Evolutionary conservation across 2,329 filamentous ascomycete genomes (phyloP).

Genomic region (Exophiala xenobiotica): DNA sequence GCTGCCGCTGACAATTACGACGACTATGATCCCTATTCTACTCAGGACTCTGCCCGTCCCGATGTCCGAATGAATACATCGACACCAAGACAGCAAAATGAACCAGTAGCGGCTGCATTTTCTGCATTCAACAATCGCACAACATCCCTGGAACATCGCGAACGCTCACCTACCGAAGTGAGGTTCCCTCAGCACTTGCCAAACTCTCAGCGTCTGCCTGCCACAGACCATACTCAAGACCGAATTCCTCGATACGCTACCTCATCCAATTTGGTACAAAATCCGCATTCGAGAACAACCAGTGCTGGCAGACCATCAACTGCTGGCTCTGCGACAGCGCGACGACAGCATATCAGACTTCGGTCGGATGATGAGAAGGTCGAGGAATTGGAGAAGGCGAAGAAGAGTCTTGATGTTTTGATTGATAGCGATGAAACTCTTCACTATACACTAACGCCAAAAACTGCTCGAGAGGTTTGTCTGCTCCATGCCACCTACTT

Average conservation of each 20-base stretch:
- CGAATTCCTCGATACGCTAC: slow-evolving; percentile 13
- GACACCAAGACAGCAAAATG: neutral
- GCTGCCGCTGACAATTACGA: neutral
- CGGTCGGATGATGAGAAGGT: slow-evolving; percentile 21
- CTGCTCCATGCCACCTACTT: neutral
- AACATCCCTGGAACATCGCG: slow-evolving; percentile 14
- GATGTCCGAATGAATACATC: slow-evolving; percentile 1
- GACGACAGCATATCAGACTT: slow-evolving; percentile 27
- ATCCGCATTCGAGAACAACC: slow-evolving; percentile 18
- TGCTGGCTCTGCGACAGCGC: slow-evolving; percentile 18
- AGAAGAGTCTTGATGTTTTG: slow-evolving; percentile 72
- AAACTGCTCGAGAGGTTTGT: slow-evolving; percentile 73
- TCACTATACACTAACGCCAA: slow-evolving; percentile 77
- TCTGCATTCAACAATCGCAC: slow-evolving; percentile 16
- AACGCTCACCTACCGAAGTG: slow-evolving; percentile 4
- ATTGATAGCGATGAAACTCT: slow-evolving; percentile 81
- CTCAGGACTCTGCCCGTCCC: slow-evolving; percentile 1
- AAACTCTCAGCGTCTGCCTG: slow-evolving; percentile 2
- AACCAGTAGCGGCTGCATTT: slow-evolving; percentile 3
- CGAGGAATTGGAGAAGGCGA: slow-evolving; percentile 50
- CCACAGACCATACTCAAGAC: slow-evolving; percentile 5
- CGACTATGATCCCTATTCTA: neutral
- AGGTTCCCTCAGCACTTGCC: slow-evolving; percentile 16
- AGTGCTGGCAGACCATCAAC: slow-evolving; percentile 23
- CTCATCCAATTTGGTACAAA: slow-evolving; percentile 7